Conservation (phyloP, 2,329 filamentous ascomycete species). For the Lasiodiplodia citricola region DNA sequence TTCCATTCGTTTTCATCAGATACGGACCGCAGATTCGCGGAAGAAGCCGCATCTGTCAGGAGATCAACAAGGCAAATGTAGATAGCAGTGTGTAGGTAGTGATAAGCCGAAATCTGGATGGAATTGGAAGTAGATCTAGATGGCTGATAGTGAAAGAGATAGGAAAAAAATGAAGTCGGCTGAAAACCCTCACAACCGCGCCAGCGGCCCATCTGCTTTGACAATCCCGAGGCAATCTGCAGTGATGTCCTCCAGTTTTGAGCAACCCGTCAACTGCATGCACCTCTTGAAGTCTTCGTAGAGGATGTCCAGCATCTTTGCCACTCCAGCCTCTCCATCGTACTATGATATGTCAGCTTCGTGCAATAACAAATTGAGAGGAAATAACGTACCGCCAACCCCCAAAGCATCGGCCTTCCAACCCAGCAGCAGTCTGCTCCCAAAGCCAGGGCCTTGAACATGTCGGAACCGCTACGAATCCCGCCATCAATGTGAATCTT, state of each 20-base stretch:
- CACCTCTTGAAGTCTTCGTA: slow-evolving; percentile 45
- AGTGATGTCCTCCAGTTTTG: slow-evolving; percentile 43
- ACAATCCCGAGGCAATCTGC: slow-evolving; percentile 40
- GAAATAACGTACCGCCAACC: slow-evolving; percentile 15
- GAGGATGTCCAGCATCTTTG: slow-evolving; percentile 29
- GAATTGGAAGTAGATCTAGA: too few species aligned
- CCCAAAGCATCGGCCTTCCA: slow-evolving; percentile 62
- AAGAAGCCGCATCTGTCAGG: slow-evolving; percentile 38
- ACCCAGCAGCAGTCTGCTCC: slow-evolving; percentile 66
- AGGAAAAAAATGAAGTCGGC: too few species aligned
- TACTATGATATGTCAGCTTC: slow-evolving; percentile 19
- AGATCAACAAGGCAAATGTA: neutral
- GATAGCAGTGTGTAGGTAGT: too few species aligned
- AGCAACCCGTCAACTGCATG: slow-evolving; percentile 48
- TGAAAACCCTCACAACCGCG: neutral
- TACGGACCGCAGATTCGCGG: slow-evolving; percentile 46
- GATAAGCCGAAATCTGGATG: too few species aligned
- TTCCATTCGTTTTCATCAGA: slow-evolving; percentile 41
- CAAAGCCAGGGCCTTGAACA: slow-evolving; percentile 69
- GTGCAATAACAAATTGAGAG: neutral
- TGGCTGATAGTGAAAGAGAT: too few species aligned
- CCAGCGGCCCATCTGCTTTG: neutral
- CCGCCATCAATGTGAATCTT: slow-evolving; percentile 69
- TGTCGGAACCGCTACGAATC: slow-evolving; percentile 66
- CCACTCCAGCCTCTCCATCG: slow-evolving; percentile 30